Percentiles rank a stretch among this genome's conserved stretches.
These are phyloP conservation scores for Volvox reticuliferus DNA, from an alignment of 139 green algal genomes.

Conservation along the genomic window DNA sequence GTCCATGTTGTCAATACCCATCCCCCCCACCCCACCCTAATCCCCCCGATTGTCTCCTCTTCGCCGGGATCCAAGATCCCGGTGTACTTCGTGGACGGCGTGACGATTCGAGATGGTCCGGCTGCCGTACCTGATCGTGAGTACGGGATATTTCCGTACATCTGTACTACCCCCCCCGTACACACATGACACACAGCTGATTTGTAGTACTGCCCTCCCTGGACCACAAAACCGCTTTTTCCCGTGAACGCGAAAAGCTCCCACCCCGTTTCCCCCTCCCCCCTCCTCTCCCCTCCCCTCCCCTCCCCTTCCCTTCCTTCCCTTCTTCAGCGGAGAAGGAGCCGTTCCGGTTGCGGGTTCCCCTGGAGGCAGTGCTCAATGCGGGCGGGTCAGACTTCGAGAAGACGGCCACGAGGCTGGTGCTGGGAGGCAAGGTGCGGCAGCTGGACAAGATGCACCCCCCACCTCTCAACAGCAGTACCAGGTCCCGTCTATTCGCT, in stretches of 20 bases:
- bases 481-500: too few relatives aligned
- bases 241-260: too few relatives aligned
- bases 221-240: too few relatives aligned
- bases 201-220: too few relatives aligned
- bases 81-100: constrained; percentile 65
- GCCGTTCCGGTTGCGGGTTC: not conserved
- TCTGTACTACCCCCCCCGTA: too few relatives aligned
- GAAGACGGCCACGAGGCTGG: constrained; percentile 40
- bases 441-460: too few relatives aligned
- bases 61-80: constrained; percentile 32
- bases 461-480: too few relatives aligned
- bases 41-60: not conserved
- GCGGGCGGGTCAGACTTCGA: constrained; percentile 44
- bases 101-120: constrained; percentile 52
- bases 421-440: constrained; percentile 42
- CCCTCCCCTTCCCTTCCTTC: not conserved
- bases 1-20: too few relatives aligned
- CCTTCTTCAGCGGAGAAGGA: constrained; percentile 10
- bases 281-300: not conserved
- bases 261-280: not conserved
- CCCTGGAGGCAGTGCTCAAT: not conserved
- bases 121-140: not conserved
- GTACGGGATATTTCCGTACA: not conserved
- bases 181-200: too few relatives aligned
- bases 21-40: not conserved